These are phyloP conservation scores for Wallacemonas sp. DNA, from an alignment of 208 protist species.

Conservation along the genomic window DNA sequence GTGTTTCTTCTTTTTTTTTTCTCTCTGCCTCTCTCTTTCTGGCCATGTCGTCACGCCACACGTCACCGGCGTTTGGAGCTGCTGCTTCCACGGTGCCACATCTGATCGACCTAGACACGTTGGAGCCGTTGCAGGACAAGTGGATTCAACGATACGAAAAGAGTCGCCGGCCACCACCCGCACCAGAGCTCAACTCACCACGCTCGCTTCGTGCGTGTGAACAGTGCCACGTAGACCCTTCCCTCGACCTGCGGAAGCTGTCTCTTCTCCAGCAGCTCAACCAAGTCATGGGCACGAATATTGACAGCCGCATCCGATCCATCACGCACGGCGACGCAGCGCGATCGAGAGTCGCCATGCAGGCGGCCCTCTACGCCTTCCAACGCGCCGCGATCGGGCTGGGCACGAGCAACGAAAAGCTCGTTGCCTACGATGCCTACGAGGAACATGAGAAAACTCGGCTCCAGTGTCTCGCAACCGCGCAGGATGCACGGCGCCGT, in stretches of 20 bases:
- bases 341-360: slow-evolving; percentile 19
- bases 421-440: slow-evolving; percentile 47
- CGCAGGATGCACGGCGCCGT: slow-evolving; percentile 38
- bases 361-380: slow-evolving; percentile 51
- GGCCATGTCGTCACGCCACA: not conserved
- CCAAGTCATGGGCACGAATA: slow-evolving; percentile 25
- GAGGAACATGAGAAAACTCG: slow-evolving; percentile 44
- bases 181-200: slow-evolving; percentile 59
- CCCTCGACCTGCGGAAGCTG: slow-evolving; percentile 34
- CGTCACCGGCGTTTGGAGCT: not conserved
- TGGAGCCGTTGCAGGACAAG: slow-evolving; percentile 58
- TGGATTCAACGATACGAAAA: slow-evolving; percentile 45
- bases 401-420: slow-evolving; percentile 66
- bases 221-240: slow-evolving; percentile 24
- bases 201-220: slow-evolving; percentile 57
- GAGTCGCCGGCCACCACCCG: slow-evolving; percentile 28
- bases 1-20: too few species aligned
- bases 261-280: slow-evolving; percentile 60
- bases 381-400: slow-evolving; percentile 40
- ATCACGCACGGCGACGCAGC: slow-evolving; percentile 14
- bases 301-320: slow-evolving; percentile 14
- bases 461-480: slow-evolving; percentile 22
- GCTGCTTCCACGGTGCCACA: not conserved
- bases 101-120: slow-evolving; percentile 38
- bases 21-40: too few species aligned